Base-by-base conservation (phyloP, 163 green algal species). In the Smithsoniella earleae region DNA sequence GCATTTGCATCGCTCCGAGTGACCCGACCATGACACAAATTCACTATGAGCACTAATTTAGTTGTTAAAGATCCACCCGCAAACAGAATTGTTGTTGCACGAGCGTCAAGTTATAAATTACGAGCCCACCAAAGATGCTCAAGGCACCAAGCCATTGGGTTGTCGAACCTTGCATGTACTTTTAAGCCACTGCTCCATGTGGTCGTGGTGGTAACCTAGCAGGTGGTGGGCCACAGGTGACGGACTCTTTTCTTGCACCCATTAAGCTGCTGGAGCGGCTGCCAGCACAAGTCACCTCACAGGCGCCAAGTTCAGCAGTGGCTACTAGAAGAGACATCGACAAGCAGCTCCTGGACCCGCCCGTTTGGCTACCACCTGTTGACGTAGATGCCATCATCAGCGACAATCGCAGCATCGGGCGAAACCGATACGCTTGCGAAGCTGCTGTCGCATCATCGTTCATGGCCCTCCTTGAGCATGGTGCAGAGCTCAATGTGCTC, bases 191-290 rank as follows among this genome's bases (percentile, higher is more conserved):
- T n/a, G n/a, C n/a, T n/a, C n/a, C n/a, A n/a, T n/a, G n/a, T n/a
- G n/a, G n/a, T n/a, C n/a, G n/a, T n/a, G n/a, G n/a, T n/a, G n/a
- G n/a, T n/a, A n/a, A n/a, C n/a, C n/a, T n/a, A n/a, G n/a, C n/a
- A n/a, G n/a, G n/a, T 13, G 1, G 49, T 13, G 8, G 49, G 31
- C 6, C 49, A 13, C 58, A 69, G 58, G 58, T 69, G 1, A n/a
- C 58, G 8, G 58, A 69, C 27, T 1, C 27, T 33, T 69, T 69
- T 34, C 27, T 69, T 16, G 18, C 34, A 34, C 58, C 58, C 25
- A 69, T 69, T 33, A 69, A 69, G 2, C 31, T 36, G n/a, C 25
- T 69, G 16, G 58, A 69, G 5, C 58, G 58, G 3, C n/a, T 69
- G n/a, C n/a, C 25, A 5, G 22, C 34, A n/a, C 58, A 30, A 34